phyloP scores from a whole-genome alignment of 139 green algal species.

The Ostreobium quekettii region DNA sequence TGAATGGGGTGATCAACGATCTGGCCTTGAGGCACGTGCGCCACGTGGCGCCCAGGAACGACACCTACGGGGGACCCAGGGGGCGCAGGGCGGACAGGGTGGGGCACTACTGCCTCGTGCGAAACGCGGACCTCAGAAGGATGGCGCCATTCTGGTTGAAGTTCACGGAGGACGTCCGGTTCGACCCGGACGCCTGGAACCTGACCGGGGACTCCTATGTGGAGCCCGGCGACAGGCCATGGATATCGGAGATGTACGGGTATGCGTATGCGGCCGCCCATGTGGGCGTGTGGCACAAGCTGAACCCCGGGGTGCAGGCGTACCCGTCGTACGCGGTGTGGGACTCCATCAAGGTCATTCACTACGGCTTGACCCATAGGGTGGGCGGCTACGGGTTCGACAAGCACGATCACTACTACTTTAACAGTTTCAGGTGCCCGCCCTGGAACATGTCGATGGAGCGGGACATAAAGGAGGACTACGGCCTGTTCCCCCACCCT shows the following conservation, averaged over 20 bases:
- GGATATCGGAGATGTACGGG: conserved; percentile 84
- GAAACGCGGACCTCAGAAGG: conserved; percentile 58
- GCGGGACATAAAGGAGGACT: not conserved
- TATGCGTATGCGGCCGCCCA: conserved; percentile 72
- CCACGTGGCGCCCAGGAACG: conserved; percentile 48
- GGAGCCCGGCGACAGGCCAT: conserved; percentile 59
- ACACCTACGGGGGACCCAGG: conserved; percentile 44
- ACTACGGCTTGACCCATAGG: conserved; percentile 9
- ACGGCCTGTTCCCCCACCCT: conserved; percentile 6
- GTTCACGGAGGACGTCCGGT: conserved; percentile 55
- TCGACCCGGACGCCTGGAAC: conserved; percentile 36
- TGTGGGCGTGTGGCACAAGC: conserved; percentile 65
- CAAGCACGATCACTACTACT: conserved; percentile 5
- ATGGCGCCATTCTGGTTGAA: conserved; percentile 70
- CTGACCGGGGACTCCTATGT: conserved; percentile 9
- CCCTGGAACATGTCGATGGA: conserved; percentile 7
- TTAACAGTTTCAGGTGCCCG: conserved; percentile 1
- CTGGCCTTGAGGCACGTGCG: conserved; percentile 51
- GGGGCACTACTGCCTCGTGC: conserved; percentile 75
- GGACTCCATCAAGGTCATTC: not conserved
- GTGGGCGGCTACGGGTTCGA: conserved; percentile 1
- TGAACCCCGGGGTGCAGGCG: not conserved
- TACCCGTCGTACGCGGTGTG: not conserved
- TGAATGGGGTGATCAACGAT: conserved; percentile 55
- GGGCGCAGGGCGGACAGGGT: conserved; percentile 47